Evolutionary conservation across 345 rosid genomes (phyloP), one percentile per base, ranked within the genome.

Genomic region (Hypericum androsaemum): DNA sequence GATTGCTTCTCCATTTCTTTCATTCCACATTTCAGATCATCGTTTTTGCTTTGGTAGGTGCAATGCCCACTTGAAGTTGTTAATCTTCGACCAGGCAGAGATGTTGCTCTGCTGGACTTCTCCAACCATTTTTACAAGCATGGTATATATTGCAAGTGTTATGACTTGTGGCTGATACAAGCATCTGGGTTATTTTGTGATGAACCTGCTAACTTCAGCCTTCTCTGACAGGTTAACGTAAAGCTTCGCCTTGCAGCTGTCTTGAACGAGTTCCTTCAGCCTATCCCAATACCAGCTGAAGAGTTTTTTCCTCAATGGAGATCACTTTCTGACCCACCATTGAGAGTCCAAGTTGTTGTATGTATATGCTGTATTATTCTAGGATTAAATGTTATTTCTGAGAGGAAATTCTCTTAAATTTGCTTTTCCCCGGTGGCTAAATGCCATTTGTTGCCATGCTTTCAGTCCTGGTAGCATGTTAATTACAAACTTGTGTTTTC

Each of bases 271-370:
- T 94, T 88, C 74, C 70, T 88, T 71, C 97, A n/a, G n/a, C n/a
- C n/a, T n/a, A n/a, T n/a, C n/a, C n/a, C n/a, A n/a, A n/a, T n/a
- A n/a, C n/a, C n/a, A 83, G 70, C 81, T 43, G 95, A 88, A 52
- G 95, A 94, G 72, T 88, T 94, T 67, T 94, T 94, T 66, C 81
- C 89, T 22, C 97, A 94, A 68, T 94, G 99, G 99, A 83, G 94
- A 80, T 78, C 83, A 42, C 85, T 94, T 61, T 74, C 97, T 15
- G 99, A 97, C 41, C 95, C 95, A 57, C 97, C 97, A 32, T 65
- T 94, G 62, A 94, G 86, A 79, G 94, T 94, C 74, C 99, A 94
- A 73, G 99, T 88, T 85, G 99, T 94, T 70, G 99, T 94, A 80
- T 58, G 88, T 72, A 47, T 65, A 64, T 69, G 16, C 35, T 58